Conservation (phyloP, 2,329 filamentous ascomycete genomes). For the Paecilomyces sp. region DNA sequence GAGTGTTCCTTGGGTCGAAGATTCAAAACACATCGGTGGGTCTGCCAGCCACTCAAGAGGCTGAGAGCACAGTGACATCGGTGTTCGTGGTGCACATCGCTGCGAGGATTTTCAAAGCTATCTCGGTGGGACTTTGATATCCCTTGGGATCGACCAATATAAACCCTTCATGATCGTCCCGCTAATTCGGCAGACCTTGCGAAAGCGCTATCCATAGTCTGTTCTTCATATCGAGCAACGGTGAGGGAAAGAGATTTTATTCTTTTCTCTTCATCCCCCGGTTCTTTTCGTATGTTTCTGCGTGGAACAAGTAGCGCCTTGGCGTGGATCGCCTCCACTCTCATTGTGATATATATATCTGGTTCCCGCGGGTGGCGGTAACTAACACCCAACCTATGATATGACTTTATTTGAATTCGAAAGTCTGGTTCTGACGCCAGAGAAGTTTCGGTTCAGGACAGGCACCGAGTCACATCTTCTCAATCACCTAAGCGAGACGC, state of each 20-base stretch:
- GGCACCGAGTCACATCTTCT: not conserved
- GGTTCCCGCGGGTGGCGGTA: not conserved
- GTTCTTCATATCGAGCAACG: not conserved
- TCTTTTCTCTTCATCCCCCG: not conserved
- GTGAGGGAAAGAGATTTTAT: not conserved
- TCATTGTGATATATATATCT: not conserved
- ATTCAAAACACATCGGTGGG: not conserved
- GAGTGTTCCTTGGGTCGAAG: not conserved
- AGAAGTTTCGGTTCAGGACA: not conserved
- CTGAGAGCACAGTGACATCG: not conserved
- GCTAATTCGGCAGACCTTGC: not conserved
- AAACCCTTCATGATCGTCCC: not conserved
- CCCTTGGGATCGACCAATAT: not conserved
- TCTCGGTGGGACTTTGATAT: not conserved
- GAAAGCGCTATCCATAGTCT: not conserved
- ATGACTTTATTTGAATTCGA: not conserved
- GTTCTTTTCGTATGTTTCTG: not conserved
- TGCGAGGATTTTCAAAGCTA: not conserved
- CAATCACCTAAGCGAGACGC: not conserved
- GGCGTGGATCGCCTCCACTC: not conserved
- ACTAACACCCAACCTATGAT: not conserved
- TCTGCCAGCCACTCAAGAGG: not conserved
- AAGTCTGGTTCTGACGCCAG: not conserved
- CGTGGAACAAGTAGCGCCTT: not conserved
- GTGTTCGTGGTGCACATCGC: not conserved